Base-by-base conservation (phyloP, 352 stramenopile species). In the Globisporangium sylvaticum region DNA sequence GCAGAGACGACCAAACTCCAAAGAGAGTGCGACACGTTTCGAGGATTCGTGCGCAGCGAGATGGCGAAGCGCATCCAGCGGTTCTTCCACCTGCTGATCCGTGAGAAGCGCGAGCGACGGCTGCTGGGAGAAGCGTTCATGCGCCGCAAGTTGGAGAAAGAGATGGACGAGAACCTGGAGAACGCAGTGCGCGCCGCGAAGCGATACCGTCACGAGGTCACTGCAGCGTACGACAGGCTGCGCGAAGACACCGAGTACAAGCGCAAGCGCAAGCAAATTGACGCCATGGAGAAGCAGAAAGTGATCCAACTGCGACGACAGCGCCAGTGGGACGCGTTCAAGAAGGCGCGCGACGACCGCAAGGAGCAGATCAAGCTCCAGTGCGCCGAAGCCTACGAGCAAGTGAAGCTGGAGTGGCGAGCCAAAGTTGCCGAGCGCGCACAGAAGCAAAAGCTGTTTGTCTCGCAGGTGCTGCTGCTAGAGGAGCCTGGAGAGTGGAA, bases 301-400 rank as follows among this genome's bases (percentile, higher is more conserved):
- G 77, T 89, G 25, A 54, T 89, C 14, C 78, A 68, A n/a, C 62
- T 81, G 50, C 70, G 73, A 20, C 78, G 84, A 0, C 78, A 89
- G 55, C 79, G 83, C 1, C 70, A 86, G 57, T 90, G 84, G 83
- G 80, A 89, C 9, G 71, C 69, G 14, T 88, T 90, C 39, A 81
- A 87, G 56, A 58, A 31, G 6, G 67, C 77, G 5, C 71, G 73
- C 4, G 55, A 81, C 2, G 74, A 71, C 6, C 77, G 67, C 2
- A 78, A 79, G 27, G 83, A 88, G 34, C 65, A 73, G 3, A 63
- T 80, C 6, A 88, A 87, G 37, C 56, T 66, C 1, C 60, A 78
- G n/a, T 72, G 77, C 14, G 71, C 71, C 6, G 74, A 77, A 0
- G 67, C 68, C 22, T 82, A 86, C 53, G 68, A 76, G 9, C 27